These are phyloP conservation scores for Pseudohyphozyma bogoriensis DNA, from an alignment of 768 basidiomycete species.

Conservation along the genomic window DNA sequence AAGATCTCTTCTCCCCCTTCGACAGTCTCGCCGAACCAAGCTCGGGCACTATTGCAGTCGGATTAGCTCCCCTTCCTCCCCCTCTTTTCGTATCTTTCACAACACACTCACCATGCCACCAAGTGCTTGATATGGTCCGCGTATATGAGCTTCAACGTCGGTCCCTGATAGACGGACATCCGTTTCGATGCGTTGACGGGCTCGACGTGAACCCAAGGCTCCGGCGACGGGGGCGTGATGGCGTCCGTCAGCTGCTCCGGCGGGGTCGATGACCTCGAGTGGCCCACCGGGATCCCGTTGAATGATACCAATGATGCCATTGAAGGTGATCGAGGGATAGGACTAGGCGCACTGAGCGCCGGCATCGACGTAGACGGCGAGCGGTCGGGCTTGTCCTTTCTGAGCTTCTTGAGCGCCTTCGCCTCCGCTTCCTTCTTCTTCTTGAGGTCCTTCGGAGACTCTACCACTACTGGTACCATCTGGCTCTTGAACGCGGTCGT, in stretches of 20 bases:
- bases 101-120: conserved; percentile 5
- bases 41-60: conserved; percentile 5
- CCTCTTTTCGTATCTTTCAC: too few relatives aligned
- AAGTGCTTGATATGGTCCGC: conserved; percentile 5
- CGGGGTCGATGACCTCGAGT: background rate
- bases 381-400: too few relatives aligned
- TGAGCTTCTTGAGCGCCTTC: background rate
- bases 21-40: conserved; percentile 10
- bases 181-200: background rate
- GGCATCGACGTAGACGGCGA: too few relatives aligned
- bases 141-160: conserved; percentile 11
- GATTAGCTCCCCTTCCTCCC: background rate
- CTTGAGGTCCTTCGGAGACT: background rate
- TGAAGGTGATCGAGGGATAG: background rate
- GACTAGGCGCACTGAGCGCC: too few relatives aligned
- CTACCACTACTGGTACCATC: background rate
- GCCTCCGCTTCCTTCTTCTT: background rate
- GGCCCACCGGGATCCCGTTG: background rate
- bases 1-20: conserved; percentile 6
- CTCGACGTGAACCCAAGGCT: background rate
- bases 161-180: background rate
- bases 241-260: background rate
- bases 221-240: background rate
- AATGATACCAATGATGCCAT: background rate
- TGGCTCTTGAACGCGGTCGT: conserved; percentile 17